Base-by-base conservation (phyloP, 2,329 filamentous ascomycete genomes). In the Cercospora zeina region DNA sequence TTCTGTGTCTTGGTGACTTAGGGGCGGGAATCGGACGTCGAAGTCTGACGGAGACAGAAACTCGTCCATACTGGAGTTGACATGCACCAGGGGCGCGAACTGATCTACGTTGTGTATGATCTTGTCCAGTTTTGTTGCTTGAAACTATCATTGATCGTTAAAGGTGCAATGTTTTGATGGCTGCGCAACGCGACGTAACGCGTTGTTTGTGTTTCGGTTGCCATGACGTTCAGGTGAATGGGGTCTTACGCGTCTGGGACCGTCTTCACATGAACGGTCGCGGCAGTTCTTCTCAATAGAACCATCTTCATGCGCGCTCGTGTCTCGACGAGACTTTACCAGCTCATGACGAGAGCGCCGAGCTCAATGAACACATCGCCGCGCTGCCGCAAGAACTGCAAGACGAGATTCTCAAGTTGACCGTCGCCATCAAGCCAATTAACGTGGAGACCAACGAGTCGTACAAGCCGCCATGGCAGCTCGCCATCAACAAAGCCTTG, bases 301-400 rank as follows among this genome's bases (percentile, higher is more conserved):
- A 27, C 24, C 24, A 6, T 27, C 24, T 27, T 27, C 24, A 27
- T 27, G 6, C 6, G 24, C 6, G 24, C 24, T 3, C 24, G 24
- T 6, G 6, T 27, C 24, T 6, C 24, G 3, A 6, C 24, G 6
- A 3, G 6, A 27, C 3, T 27, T 6, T 3, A 27, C 6, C 24
- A 27, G 24, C 24, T 27, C 4, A 4, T 8, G 42, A 47, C 42
- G 42, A 47, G 13, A n/a, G 21, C 21, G 9, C 1, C n/a, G 49
- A 21, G 14, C 49, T 55, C 16, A n/a, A 8, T 10, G 2, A 14
- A 2, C 56, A 34, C 21, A 36, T 53, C 31, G 34, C 24, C 4
- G 16, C 47, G n/a, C 36, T 54, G 5, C 54, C 55, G 8, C 54
- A 62, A 33, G 55, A 62, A 16, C 30, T 62, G 11, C 45, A 62